Evolutionary conservation across 371 early-diverging fungal genomes (phyloP), one percentile per base, ranked within the genome.

Genomic region (Batrachochytrium dendrobatidis): DNA sequence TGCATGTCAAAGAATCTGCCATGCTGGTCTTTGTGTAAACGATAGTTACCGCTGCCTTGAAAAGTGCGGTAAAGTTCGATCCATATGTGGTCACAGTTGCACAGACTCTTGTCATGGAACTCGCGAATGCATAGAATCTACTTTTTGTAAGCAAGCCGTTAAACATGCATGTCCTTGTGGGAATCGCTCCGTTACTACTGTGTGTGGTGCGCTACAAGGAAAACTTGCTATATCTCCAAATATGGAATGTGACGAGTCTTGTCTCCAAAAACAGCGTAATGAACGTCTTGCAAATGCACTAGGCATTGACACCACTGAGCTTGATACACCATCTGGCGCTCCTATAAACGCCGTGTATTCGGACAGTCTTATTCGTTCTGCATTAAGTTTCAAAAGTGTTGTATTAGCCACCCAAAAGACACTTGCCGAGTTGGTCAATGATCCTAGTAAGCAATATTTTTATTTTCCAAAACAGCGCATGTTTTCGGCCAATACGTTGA

Each of bases 21-120:
- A 77, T 56, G 25, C 62, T 18, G 73, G 73, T 29, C 49, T 63
- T 8, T 73, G 73, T 54, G 58, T 67, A 28, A 70, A 69, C 50
- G 70, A 50, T 0, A 58, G 50, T 3, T 55, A 65, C 54, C 32
- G 29, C 31, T 77, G 77, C 44, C 5, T 39, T 22, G 62, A 58
- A 18, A 56, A 48, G 32, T 77, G 77, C 62, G 68, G 65, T 34
- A 56, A 62, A 5, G 34, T 57, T 12, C 65, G 77, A 2, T 32
- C 68, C 2, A 60, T 71, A 12, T 77, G 77, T 61, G 73, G 71
- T 6, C 74, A 73, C 52, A 43, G 39, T 24, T 77, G 78, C 61
- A 48, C 43, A 12, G 61, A 56, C 24, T 45, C 59, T 1, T 77
- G 78, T 66, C 78, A 77, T 56, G 69, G 64, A 24, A 63, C 59